Evolutionary conservation across 2,329 filamentous ascomycete genomes (phyloP).

Genomic region (Xylariomycetidae sp.): DNA sequence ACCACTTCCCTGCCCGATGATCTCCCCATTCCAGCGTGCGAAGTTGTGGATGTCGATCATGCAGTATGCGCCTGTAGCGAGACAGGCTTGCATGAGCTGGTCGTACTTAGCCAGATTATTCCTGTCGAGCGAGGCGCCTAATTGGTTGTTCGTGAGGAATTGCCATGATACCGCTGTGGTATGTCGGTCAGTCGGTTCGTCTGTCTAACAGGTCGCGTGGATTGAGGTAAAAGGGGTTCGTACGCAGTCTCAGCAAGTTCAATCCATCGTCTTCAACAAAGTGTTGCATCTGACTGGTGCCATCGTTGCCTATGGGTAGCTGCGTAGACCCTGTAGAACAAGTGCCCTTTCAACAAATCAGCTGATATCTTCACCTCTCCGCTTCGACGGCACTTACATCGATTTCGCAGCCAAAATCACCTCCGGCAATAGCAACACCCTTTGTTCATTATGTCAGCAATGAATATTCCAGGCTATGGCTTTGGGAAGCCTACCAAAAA

Average conservation of each 20-base stretch:
- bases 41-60: conserved; percentile 58
- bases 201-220: neutral
- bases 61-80: conserved; percentile 52
- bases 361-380: neutral
- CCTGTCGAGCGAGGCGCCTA: conserved; percentile 45
- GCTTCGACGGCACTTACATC: conserved; percentile 30
- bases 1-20: conserved; percentile 64
- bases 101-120: conserved; percentile 49
- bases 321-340: conserved; percentile 32
- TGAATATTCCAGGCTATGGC: neutral
- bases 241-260: conserved; percentile 52
- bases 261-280: conserved; percentile 49
- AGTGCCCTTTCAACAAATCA: conserved; percentile 27
- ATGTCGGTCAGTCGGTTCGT: neutral
- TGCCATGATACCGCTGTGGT: conserved; percentile 50
- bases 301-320: conserved; percentile 33
- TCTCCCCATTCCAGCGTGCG: conserved; percentile 55
- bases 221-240: conserved; percentile 7
- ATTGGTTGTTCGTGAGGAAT: conserved; percentile 48
- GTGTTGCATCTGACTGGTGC: conserved; percentile 49
- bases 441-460: conserved; percentile 10
- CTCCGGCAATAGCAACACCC: conserved; percentile 42
- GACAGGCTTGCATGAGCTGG: conserved; percentile 50
- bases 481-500: conserved; percentile 18
- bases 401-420: conserved; percentile 44